Conservation (phyloP, 108 stramenopile genomes). For the Nitzschia palea region DNA sequence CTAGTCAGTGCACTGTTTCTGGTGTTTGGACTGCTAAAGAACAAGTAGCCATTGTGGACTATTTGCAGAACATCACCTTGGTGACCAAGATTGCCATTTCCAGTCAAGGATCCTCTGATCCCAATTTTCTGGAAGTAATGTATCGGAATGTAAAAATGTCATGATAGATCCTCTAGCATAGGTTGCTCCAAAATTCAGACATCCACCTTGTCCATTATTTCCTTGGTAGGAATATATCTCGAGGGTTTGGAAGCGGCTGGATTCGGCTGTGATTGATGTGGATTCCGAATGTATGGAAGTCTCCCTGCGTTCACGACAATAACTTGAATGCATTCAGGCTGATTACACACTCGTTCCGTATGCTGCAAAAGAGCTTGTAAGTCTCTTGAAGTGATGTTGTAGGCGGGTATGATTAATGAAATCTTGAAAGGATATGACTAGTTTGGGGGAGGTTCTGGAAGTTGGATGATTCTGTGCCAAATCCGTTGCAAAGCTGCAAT, state of each 20-base stretch:
- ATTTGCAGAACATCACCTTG: neutral
- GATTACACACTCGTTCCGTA: neutral
- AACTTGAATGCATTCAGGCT: neutral
- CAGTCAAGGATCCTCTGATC: constrained; percentile 52
- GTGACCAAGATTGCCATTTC: no score
- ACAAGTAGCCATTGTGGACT: neutral
- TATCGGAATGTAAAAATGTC: constrained; percentile 85
- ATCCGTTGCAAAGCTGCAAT: neutral
- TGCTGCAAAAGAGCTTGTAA: constrained; percentile 1
- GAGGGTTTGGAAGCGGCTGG: neutral
- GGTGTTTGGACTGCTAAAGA: neutral
- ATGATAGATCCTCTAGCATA: constrained; percentile 58
- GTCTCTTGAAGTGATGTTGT: constrained; percentile 37
- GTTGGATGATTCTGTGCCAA: constrained; percentile 6
- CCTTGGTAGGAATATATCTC: constrained; percentile 29
- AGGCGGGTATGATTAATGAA: constrained; percentile 69
- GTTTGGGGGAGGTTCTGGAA: neutral
- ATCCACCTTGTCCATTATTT: constrained; percentile 80
- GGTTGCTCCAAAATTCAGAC: constrained; percentile 73
- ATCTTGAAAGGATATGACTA: constrained; percentile 34
- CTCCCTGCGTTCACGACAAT: constrained; percentile 8
- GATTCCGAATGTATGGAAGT: neutral
- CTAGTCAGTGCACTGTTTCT: neutral
- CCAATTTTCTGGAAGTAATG: constrained; percentile 55
- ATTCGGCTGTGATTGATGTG: neutral